Evolutionary conservation across 371 early-diverging fungal genomes (phyloP).

Genomic region (Dichotomocladium elegans): DNA sequence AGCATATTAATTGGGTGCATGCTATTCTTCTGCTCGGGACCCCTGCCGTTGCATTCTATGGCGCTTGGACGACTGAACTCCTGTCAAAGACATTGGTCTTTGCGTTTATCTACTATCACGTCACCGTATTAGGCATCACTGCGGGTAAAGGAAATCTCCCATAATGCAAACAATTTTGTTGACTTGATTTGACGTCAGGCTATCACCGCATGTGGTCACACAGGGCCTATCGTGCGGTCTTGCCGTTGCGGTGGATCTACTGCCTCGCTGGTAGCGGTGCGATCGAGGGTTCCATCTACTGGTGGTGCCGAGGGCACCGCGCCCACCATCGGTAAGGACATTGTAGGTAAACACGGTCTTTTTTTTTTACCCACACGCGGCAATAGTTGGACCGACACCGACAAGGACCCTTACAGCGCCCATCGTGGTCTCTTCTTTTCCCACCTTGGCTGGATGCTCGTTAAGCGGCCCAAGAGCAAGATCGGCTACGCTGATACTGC

Average conservation of each 20-base stretch:
- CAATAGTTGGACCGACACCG: conserved; percentile 77
- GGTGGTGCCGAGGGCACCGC: conserved; percentile 87
- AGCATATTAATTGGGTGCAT: conserved; percentile 81
- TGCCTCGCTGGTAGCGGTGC: conserved; percentile 72
- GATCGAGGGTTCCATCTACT: conserved; percentile 78
- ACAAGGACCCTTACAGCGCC: conserved; percentile 88
- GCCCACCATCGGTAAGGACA: conserved; percentile 82
- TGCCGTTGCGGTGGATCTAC: conserved; percentile 52
- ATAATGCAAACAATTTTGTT: neutral
- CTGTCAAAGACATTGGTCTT: conserved; percentile 69
- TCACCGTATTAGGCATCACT: conserved; percentile 91
- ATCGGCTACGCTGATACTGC: conserved; percentile 81
- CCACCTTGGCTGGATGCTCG: conserved; percentile 91
- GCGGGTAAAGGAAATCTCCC: conserved; percentile 54
- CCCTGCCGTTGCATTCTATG: conserved; percentile 82
- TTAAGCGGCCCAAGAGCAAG: conserved; percentile 65
- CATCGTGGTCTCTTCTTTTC: conserved; percentile 82
- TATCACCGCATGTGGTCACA: conserved; percentile 86
- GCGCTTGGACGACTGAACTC: conserved; percentile 67
- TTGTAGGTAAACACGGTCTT: neutral
- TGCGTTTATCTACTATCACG: conserved; percentile 72
- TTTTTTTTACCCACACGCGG: neutral
- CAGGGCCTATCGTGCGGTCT: conserved; percentile 65
- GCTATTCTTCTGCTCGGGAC: conserved; percentile 65
- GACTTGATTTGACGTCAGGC: no score